A percentile compares a stretch with the other conserved stretches of the same genome.
These are phyloP conservation scores for Leucocoprinus sp. DNA, from an alignment of 768 basidiomycete species.

Conservation along the genomic window DNA sequence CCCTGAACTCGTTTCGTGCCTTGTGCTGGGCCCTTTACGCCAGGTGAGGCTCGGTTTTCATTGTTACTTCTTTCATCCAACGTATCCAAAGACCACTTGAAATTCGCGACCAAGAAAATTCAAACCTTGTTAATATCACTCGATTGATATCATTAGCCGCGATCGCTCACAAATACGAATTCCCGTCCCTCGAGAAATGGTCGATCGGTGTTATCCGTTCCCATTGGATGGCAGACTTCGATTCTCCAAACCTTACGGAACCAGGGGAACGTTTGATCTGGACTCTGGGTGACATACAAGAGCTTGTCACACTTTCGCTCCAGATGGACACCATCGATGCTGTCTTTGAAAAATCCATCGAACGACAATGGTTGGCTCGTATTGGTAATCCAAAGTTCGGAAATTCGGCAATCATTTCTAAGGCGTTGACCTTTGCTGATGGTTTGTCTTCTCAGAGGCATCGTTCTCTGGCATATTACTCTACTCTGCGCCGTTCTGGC, in stretches of 20 bases:
- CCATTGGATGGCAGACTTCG: neutral
- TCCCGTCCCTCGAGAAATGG: neutral
- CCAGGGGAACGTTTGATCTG: neutral
- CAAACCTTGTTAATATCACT: neutral
- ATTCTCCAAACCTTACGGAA: neutral
- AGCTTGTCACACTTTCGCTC: neutral
- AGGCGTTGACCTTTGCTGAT: neutral
- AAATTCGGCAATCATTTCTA: neutral
- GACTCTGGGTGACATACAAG: neutral
- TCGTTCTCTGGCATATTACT: neutral
- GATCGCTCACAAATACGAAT: neutral
- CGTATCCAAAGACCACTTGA: neutral
- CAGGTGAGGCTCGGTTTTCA: neutral
- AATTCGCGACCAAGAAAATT: neutral
- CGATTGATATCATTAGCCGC: neutral
- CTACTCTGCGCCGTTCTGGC: neutral
- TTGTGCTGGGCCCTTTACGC: neutral
- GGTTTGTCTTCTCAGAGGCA: neutral
- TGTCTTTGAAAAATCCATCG: neutral
- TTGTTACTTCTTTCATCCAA: neutral
- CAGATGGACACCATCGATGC: neutral
- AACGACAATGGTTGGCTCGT: neutral
- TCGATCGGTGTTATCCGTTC: neutral
- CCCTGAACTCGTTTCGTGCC: neutral
- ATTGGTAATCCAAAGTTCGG: neutral